phyloP scores from a whole-genome alignment of 441 rosid genomes.

The Hypseocharis bilobata region DNA sequence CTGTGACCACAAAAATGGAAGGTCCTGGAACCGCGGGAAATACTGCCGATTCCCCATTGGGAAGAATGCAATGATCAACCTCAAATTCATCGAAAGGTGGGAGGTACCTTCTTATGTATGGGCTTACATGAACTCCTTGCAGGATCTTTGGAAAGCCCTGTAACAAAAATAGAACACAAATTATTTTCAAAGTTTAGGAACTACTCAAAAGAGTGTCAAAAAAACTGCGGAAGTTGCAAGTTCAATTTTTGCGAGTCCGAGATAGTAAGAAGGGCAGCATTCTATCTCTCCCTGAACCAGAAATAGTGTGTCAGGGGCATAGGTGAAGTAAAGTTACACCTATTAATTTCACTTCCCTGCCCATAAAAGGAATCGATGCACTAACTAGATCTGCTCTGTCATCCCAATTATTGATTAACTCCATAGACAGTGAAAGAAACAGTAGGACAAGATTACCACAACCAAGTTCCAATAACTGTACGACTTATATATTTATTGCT shows the following conservation, averaged over 20 bases:
- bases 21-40: conserved; percentile 52
- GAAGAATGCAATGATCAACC: conserved; percentile 47
- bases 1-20: conserved; percentile 40
- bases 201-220: not conserved
- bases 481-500: too few species aligned
- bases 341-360: too few species aligned
- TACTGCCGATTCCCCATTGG: conserved; percentile 35
- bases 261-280: not conserved
- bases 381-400: too few species aligned
- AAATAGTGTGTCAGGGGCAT: too few species aligned
- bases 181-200: not conserved
- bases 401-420: too few species aligned
- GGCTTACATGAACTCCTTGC: conserved; percentile 40
- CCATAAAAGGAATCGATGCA: too few species aligned
- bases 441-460: too few species aligned
- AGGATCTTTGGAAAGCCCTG: conserved; percentile 65
- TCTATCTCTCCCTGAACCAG: not conserved
- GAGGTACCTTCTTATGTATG: conserved; percentile 47
- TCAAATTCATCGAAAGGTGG: conserved; percentile 59
- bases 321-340: too few species aligned
- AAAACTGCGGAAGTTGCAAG: too few species aligned
- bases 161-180: not conserved
- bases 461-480: too few species aligned
- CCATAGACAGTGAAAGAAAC: too few species aligned
- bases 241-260: not conserved